Evolutionary conservation across 1,139 yeast species (phyloP), one percentile per base, ranked within the genome.

Genomic region (Hansenula lynferdii): DNA sequence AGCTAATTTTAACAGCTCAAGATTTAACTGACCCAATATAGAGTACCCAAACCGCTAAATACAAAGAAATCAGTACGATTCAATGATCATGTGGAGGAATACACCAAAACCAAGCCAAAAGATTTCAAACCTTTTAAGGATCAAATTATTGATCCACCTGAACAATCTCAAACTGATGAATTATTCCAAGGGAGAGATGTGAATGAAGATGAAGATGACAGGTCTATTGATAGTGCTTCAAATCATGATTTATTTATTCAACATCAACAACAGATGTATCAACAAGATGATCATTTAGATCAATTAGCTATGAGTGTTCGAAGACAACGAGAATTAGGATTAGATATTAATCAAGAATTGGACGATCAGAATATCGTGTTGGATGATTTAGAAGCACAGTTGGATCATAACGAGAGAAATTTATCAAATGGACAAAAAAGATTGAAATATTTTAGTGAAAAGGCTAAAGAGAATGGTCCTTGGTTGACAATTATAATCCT

Each of bases 401-500:
- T 84, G 12, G 89, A 80, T 45, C 52, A 64, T 25, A 71, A 85
- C 6, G 71, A 70, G 25, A 53, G 61, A 34, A 64, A 82, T 36
- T 57, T 86, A 30, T 64, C 65, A 28, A 63, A 69, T 8, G 92
- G 95, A 1, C 67, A 70, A 26, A 61, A 64, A 40, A 68, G 81
- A 34, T 65, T 86, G 39, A 67, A 61, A 27, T 65, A 61, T 31
- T 83, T 85, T 51, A 68, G 81, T 37, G 63, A 69, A 14, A 72
- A 67, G 49, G 75, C 81, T 15, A 70, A 72, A 41, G 86, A 83
- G 53, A 79, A 84, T 52, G 90, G 92, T 2, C 81, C 85, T 37
- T 67, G 85, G 65, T 67, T 79, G 31, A 81, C 90, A 0, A 85
- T 85, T 25, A 61, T 77, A n/a, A 70, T 77, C 8, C 63, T 86